A percentile compares a stretch with the other conserved stretches of the same genome.
These are phyloP conservation scores for Halteria grandinella DNA, from an alignment of 73 alveolate species.

Conservation along the genomic window DNA sequence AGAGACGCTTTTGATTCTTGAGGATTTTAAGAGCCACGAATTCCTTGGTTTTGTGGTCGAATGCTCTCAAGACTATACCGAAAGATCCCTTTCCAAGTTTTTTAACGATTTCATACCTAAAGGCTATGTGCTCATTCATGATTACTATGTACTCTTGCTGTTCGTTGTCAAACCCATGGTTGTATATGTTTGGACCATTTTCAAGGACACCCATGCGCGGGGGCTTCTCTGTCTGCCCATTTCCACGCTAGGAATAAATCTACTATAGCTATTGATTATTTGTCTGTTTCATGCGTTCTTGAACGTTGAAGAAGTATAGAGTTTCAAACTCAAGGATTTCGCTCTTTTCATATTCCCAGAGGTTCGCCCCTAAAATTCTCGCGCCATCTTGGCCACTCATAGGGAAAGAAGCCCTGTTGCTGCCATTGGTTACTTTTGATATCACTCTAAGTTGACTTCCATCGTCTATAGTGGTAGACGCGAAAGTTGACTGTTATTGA, in stretches of 20 bases:
- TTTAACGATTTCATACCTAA: constrained; percentile 67
- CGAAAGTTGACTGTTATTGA: constrained; percentile 2
- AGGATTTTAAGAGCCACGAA: constrained; percentile 54
- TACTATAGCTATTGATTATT: no score
- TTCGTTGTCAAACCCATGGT: constrained; percentile 87
- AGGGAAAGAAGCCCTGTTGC: background rate
- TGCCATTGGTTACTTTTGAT: constrained; percentile 19
- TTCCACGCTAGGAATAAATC: no score
- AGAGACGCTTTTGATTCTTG: constrained; percentile 56
- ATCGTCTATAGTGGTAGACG: constrained; percentile 3
- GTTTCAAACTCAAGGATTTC: constrained; percentile 45
- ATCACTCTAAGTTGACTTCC: constrained; percentile 35
- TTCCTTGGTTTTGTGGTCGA: constrained; percentile 63
- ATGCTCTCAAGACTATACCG: constrained; percentile 55
- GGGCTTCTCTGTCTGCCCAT: no score
- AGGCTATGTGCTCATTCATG: constrained; percentile 67
- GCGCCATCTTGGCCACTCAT: no score
- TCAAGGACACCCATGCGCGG: no score
- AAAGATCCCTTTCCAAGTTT: constrained; percentile 71
- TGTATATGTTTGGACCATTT: constrained; percentile 30
- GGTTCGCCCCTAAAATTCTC: no score
- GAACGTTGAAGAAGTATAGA: constrained; percentile 41
- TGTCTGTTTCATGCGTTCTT: constrained; percentile 20
- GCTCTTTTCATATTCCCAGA: constrained; percentile 47
- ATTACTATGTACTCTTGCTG: constrained; percentile 63